These are phyloP conservation scores for Saccharomycopsis fermentans DNA, from an alignment of 805 yeast species.

Conservation along the genomic window DNA sequence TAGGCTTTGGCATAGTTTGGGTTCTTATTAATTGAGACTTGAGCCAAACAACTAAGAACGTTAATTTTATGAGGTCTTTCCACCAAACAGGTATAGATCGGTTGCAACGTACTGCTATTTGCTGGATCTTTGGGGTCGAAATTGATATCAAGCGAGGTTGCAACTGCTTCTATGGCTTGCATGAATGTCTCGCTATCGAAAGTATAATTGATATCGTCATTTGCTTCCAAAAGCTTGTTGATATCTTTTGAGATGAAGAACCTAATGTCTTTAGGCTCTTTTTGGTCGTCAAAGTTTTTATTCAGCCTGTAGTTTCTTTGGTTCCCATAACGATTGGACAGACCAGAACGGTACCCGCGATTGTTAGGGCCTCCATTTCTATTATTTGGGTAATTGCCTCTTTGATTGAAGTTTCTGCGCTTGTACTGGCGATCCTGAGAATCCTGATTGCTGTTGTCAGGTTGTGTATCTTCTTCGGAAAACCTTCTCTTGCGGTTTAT, in stretches of 20 bases:
- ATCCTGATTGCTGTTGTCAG: not conserved
- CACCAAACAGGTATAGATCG: conserved; percentile 54
- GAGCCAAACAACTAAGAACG: conserved; percentile 56
- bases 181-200: not conserved
- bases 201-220: not conserved
- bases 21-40: conserved; percentile 54
- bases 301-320: not conserved
- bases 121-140: not conserved
- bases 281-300: not conserved
- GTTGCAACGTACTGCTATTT: conserved; percentile 26
- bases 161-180: not conserved
- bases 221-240: not conserved
- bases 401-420: not conserved
- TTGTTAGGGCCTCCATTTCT: not conserved
- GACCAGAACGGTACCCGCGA: not conserved
- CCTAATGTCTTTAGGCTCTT: not conserved
- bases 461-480: not conserved
- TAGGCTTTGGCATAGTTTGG: conserved; percentile 58
- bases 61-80: conserved; percentile 91
- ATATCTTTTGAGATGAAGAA: not conserved
- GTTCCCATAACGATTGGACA: not conserved
- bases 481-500: not conserved
- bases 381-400: not conserved
- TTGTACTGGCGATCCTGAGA: not conserved
- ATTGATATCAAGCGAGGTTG: not conserved